Evolutionary conservation across 148 eudicot genomes (phyloP), one percentile per base, ranked within the genome.

Genomic region (Oxyria digyna): DNA sequence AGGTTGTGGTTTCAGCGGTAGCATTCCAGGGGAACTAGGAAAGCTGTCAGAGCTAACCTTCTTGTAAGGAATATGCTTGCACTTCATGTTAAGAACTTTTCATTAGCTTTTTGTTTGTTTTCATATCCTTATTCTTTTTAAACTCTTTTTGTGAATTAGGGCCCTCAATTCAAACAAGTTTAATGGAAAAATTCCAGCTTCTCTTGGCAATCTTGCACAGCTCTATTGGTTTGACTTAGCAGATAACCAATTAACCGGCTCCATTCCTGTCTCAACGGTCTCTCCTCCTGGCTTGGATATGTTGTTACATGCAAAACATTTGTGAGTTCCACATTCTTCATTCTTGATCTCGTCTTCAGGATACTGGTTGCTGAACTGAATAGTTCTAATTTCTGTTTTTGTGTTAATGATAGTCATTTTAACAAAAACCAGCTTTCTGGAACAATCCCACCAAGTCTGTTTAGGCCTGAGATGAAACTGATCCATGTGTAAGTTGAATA

Each of bases 211-310:
- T 18, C 94, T 93, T 20, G 73, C 87, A 17, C 82, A 85, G 46
- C 80, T 93, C 13, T 87, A 86, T 82, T 89, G 96, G 96, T 83
- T 93, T n/a, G 98, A 93, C 76, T 29, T 93, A 46, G 89, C 96
- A 8, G 95, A 89, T 42, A 93, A 93, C 75, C 87, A 87, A 71
- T 71, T 93, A 72, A 83, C 79, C 21, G 95, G 98, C 74, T 18
- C 87, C 35, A 68, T 93, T 52, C 98, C 98, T 59, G 84, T 86
- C 71, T 89, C 98, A 71, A 84, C 85, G 5, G 27, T 35, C 43
- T 75, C 69, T 41, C 32, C 74, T 33, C 87, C 95, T 5, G 96
- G 98, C 41, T 74, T 93, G 64, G 89, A 93, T 75, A 81, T 75
- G 42, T 77, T 93, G 50, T 77, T 83, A 72, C 85, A 85, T 66